Evolutionary conservation across 139 green algal genomes (phyloP), one percentile per base, ranked within the genome.

Genomic region (Coelastrella sp.): DNA sequence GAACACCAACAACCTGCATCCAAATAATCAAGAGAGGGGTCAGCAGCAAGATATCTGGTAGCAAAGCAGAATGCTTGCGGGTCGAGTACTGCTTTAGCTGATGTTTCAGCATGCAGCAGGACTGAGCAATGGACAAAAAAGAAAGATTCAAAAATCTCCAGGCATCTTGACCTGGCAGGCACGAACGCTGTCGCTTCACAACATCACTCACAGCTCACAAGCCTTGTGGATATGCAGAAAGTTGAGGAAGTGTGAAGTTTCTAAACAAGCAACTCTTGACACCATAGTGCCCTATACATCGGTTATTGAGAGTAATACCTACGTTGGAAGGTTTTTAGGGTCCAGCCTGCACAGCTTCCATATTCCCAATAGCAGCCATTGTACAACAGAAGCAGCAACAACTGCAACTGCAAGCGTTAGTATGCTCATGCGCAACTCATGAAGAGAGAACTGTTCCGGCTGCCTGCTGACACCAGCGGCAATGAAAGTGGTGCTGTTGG

Each of bases 251-350:
- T n/a, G n/a, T n/a, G n/a, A n/a, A n/a, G n/a, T n/a, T n/a, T n/a
- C n/a, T n/a, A n/a, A n/a, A 13, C 62, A 71, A 7, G 17, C n/a
- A 23, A 71, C 62, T n/a, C 5, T 27, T 41, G 27, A 8, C 25
- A 41, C 8, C 5, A 71, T 40, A 38, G 62, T 5, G 27, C 30
- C 53, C 1, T 57, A 57, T 19, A 27, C 53, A 64, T 32, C 1
- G 21, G 30, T 27, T 21, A n/a, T 64, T 27, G 11, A 9, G 11
- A 32, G 6, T 21, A 64, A 21, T 25, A 25, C 73, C 67, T 37
- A 81, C 73, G 41, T 81, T 48, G 73, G 73, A 27, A 81, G 17
- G 6, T 81, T 48, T 7, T 67, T 27, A 4, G 6, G 48, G 32
- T 32, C 38, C 27, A 81, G 23, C 2, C 32, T 19, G 6, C 50